Base-by-base conservation (phyloP, 768 basidiomycete genomes). In the Boletellus sp. region DNA sequence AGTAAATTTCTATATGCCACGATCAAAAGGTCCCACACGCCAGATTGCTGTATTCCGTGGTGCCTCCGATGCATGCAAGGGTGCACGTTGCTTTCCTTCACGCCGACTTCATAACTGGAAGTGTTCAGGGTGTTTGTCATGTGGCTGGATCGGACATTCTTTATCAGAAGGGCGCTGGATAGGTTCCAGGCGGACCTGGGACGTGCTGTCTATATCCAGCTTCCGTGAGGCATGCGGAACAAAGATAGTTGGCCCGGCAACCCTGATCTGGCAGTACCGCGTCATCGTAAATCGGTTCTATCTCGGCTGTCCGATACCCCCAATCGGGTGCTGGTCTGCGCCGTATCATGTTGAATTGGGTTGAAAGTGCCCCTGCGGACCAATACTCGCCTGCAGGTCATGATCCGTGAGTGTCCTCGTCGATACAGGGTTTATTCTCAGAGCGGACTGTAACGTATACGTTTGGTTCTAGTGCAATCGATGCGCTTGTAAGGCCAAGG, bases 1-100 rank as follows among this genome's bases (percentile, higher is more conserved):
- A 64, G 60, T 36, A 51, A 52, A 50, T 52, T 59, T 62, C 38
- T 47, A 47, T 47, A 47, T 48, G 53, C 33, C 50, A 50, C 52
- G 53, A 58, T 68, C 50, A 53, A 57, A 58, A 39, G 51, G 63
- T 59, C 50, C 48, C 67, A 67, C 60, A 57, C 54, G 48, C 51
- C 47, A 48, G 47, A 52, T 50, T 67, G 57, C 64, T 62, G 65
- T 69, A 48, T 49, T 65, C 47, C 48, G 43, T 50, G 52, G 48
- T 52, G 42, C 53, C 40, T 54, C 33, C 60, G 53, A 60, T 40
- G 42, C 53, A 50, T n/a, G 28, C 28, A 45, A 32, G 32, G 47
- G 35, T 50, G 41, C 60, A 66, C 54, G 60, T 55, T 65, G 50
- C 46, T 55, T 43, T 50, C 50, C 36, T 45, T 45, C 40, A 22